Evolutionary conservation across 2,329 filamentous ascomycete species (phyloP).

Genomic region (Cordyceps militaris): DNA sequence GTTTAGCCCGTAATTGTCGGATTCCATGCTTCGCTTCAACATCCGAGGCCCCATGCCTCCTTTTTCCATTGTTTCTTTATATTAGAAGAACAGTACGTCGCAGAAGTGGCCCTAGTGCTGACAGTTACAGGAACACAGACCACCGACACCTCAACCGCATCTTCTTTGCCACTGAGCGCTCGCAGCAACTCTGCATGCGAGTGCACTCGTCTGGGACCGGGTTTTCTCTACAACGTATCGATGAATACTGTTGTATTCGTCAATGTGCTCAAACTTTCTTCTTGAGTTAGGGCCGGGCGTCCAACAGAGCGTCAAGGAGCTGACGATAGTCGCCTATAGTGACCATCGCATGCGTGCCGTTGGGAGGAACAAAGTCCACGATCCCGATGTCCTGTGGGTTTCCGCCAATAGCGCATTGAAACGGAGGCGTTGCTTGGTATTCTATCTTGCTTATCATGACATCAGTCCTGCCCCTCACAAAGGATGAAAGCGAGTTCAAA

Average conservation of each 20-base stretch:
- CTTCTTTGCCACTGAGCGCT: slow-evolving; percentile 27
- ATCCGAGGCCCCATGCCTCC: slow-evolving; percentile 17
- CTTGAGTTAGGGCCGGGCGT: slow-evolving; percentile 45
- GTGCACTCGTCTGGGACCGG: slow-evolving; percentile 33
- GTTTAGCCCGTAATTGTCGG: slow-evolving; percentile 41
- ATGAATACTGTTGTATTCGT: slow-evolving; percentile 40
- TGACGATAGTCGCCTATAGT: slow-evolving; percentile 48
- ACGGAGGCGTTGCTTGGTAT: slow-evolving; percentile 35
- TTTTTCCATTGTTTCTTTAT: not conserved
- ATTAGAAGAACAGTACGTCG: not conserved
- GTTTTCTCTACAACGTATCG: slow-evolving; percentile 41
- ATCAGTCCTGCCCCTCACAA: slow-evolving; percentile 46
- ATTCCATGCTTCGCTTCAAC: slow-evolving; percentile 28
- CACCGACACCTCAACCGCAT: slow-evolving; percentile 32
- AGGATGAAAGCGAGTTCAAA: slow-evolving; percentile 49
- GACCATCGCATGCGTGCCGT: slow-evolving; percentile 39
- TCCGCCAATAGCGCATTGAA: slow-evolving; percentile 49
- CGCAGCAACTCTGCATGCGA: slow-evolving; percentile 43
- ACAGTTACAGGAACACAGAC: slow-evolving; percentile 18
- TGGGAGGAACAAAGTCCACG: slow-evolving; percentile 42
- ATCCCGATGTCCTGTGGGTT: slow-evolving; percentile 46
- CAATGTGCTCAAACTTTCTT: slow-evolving; percentile 41
- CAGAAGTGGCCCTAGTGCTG: not conserved
- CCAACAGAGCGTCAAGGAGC: slow-evolving; percentile 46
- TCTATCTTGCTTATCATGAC: slow-evolving; percentile 50